A percentile compares a stretch with the other conserved stretches of the same genome.
phyloP scores from a whole-genome alignment of 2,329 filamentous ascomycete genomes.

The Verticillium dahliae region DNA sequence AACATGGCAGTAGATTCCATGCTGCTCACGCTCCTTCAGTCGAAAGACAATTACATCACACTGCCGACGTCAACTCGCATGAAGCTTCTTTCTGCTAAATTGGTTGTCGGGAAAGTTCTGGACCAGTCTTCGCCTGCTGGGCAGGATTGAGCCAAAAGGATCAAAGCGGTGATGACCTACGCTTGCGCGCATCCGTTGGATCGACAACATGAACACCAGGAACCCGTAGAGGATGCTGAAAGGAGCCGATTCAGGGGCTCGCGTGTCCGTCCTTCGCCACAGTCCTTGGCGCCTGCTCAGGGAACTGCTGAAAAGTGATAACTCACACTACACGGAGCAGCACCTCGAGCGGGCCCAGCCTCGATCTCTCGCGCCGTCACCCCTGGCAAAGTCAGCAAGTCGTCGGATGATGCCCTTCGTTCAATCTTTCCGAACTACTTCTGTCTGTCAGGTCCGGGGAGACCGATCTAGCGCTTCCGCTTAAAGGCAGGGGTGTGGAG shows the following conservation, averaged over 20 bases:
- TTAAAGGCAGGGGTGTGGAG: neutral
- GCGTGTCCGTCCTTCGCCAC: neutral
- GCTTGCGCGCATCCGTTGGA: neutral
- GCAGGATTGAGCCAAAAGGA: neutral
- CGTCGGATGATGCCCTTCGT: neutral
- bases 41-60: neutral
- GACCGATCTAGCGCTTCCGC: neutral
- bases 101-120: neutral
- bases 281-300: neutral
- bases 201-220: neutral
- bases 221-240: neutral
- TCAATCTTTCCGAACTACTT: neutral
- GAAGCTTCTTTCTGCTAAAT: neutral
- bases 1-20: too few relatives aligned
- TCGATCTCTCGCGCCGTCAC: too few relatives aligned
- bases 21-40: too few relatives aligned
- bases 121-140: too few relatives aligned
- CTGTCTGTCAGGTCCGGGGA: neutral
- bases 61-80: neutral
- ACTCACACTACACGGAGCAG: neutral
- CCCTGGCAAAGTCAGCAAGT: too few relatives aligned
- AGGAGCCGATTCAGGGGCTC: neutral
- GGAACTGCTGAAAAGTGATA: neutral
- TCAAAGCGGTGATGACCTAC: neutral
- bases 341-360: too few relatives aligned